phyloP scores from a whole-genome alignment of 805 yeast genomes.

The Lipomyces lipofer region DNA sequence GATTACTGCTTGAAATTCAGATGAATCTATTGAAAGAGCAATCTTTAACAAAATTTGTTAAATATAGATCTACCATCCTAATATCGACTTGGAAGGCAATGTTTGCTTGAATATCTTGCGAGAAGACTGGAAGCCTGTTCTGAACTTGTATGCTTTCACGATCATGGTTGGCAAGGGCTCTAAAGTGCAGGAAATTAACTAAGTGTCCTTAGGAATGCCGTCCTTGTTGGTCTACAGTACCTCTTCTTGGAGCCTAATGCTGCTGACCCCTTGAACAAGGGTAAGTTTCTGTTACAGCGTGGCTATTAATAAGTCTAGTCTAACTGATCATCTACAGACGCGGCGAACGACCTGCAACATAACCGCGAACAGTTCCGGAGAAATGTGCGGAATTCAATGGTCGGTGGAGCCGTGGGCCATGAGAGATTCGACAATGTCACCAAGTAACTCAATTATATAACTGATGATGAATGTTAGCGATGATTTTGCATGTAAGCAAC shows the following conservation, averaged over 20 bases:
- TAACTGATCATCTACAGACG: too few species aligned
- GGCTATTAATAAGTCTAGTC: not conserved
- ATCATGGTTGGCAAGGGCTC: not conserved
- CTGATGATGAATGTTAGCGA: too few species aligned
- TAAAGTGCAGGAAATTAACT: not conserved
- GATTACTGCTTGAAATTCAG: not conserved
- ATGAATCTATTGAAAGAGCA: not conserved
- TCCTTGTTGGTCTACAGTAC: constrained; percentile 81
- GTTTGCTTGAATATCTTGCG: constrained; percentile 87
- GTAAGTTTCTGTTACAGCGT: constrained; percentile 22
- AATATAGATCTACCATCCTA: constrained; percentile 86
- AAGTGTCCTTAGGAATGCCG: constrained; percentile 50
- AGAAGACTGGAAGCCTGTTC: constrained; percentile 96
- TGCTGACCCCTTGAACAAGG: constrained; percentile 87
- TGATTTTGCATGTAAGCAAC: too few species aligned
- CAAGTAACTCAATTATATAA: too few species aligned
- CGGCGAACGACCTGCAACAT: constrained; percentile 38
- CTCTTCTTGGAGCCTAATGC: constrained; percentile 89
- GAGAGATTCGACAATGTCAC: constrained; percentile 63
- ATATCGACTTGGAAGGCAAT: constrained; percentile 86
- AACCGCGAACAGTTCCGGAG: constrained; percentile 51
- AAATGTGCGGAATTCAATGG: constrained; percentile 64
- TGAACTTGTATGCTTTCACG: constrained; percentile 50
- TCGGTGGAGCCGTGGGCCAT: constrained; percentile 64
- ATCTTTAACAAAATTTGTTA: too few species aligned